A percentile compares a stretch with the other conserved stretches of the same genome.
phyloP scores from a whole-genome alignment of 73 alveolate species.

The Tetrahymena malaccensis region DNA sequence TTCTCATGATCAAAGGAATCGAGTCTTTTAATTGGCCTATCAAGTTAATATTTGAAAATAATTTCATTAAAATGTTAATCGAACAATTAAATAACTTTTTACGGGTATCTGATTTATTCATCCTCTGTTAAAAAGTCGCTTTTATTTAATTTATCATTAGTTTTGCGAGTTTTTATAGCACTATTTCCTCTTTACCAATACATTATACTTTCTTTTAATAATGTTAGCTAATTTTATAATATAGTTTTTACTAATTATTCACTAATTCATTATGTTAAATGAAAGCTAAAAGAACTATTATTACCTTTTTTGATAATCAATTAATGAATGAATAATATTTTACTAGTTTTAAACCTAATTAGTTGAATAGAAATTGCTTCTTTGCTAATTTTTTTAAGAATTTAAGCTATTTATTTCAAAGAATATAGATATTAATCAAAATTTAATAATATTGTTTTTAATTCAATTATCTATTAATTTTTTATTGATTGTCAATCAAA shows the following conservation, averaged over 20 bases:
- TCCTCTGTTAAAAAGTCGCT: not conserved
- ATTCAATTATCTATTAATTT: not conserved
- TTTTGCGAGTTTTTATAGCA: not conserved
- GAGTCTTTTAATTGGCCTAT: not conserved
- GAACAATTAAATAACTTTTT: not conserved
- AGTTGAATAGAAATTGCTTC: not conserved
- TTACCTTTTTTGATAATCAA: not conserved
- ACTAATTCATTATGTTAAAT: not conserved
- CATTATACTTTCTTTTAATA: not conserved
- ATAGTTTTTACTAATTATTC: too few species aligned
- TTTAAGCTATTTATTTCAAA: not conserved
- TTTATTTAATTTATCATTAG: not conserved
- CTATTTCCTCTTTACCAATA: not conserved
- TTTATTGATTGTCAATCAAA: not conserved
- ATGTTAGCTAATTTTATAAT: not conserved
- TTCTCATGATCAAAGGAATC: not conserved
- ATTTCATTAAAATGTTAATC: not conserved
- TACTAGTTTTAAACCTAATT: not conserved
- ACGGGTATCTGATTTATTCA: not conserved
- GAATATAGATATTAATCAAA: not conserved
- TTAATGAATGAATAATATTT: too few species aligned
- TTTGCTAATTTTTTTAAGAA: not conserved
- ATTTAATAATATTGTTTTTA: not conserved
- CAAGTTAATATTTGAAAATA: not conserved
- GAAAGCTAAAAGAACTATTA: not conserved